A percentile compares a stretch with the other conserved stretches of the same genome.
phyloP scores from a whole-genome alignment of 2,329 filamentous ascomycete species.

The Hypoxylon rubiginosum region DNA sequence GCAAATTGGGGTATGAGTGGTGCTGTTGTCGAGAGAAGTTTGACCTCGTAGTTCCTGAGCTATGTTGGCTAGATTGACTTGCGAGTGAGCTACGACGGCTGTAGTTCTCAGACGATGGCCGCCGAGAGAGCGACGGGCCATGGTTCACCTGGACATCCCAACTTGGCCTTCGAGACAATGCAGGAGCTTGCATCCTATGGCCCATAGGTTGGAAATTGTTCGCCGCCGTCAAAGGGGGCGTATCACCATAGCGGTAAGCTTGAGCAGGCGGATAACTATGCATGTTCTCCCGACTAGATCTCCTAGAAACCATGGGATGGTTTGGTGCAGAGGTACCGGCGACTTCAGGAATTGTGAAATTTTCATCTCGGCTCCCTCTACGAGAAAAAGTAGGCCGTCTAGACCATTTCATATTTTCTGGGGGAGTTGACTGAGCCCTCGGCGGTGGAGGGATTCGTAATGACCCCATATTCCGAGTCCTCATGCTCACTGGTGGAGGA shows the following conservation, averaged over 20 bases:
- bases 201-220: conserved; percentile 46
- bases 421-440: conserved; percentile 55
- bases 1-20: conserved; percentile 25
- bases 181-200: conserved; percentile 26
- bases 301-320: conserved; percentile 19
- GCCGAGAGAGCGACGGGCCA: conserved; percentile 43
- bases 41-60: conserved; percentile 33
- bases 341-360: conserved; percentile 41
- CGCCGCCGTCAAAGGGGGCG: conserved; percentile 43
- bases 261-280: conserved; percentile 40
- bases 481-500: conserved; percentile 60
- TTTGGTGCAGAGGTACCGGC: conserved; percentile 4
- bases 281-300: conserved; percentile 40
- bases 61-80: conserved; percentile 47
- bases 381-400: conserved; percentile 44
- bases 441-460: conserved; percentile 54
- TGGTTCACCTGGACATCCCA: conserved; percentile 52
- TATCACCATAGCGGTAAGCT: conserved; percentile 33
- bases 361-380: conserved; percentile 51
- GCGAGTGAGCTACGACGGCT: conserved; percentile 54
- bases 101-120: conserved; percentile 44
- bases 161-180: conserved; percentile 41
- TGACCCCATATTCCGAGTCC: conserved; percentile 55
- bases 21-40: conserved; percentile 30
- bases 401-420: conserved; percentile 37